Base-by-base conservation (phyloP, 441 rosid genomes). In the Mallotus japonicus region DNA sequence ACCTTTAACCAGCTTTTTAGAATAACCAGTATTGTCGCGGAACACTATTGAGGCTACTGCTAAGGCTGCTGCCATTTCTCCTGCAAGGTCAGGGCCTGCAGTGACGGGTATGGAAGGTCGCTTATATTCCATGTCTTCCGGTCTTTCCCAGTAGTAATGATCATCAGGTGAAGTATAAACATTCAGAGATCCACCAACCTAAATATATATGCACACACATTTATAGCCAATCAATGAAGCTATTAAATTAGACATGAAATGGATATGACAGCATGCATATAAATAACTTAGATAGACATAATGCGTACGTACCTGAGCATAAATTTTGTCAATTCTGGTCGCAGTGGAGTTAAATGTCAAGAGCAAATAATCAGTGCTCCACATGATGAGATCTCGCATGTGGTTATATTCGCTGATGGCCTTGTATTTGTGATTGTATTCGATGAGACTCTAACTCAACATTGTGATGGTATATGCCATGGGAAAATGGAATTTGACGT, bases 361-460 rank as follows among this genome's bases (percentile, higher is more conserved):
- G 56, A 93, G 93, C 71, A 93, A 78, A 80, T 93, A 93, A 80
- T 93, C 98, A 53, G 97, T 85, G 12, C 95, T 95, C 95, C 93
- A 89, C 64, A 84, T 86, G 69, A 91, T 87, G 83, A 91, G 85
- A 20, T 91, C 97, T 50, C 85, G 76, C 67, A 82, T 73, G 58
- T 93, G 97, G 59, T 85, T 72, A 72, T 85, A 85, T 74, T 89
- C 98, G n/a, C 74, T 74, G 40, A 86, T 84, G 40, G 89, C 85
- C 57, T 82, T 24, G 69, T 79, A 90, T 71, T 93, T 93, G 69
- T 90, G 89, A 10, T 62, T 78, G 83, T 93, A 93, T 76, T 93
- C 96, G 64, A 93, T 87, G 9, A 88, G 83, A 74, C 98, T 93
- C 98, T 96, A 93, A 77, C 98, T 93, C 19, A 91, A 79, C 97